Evolutionary conservation across 805 yeast genomes (phyloP).

Genomic region (Yarrowia bubula): DNA sequence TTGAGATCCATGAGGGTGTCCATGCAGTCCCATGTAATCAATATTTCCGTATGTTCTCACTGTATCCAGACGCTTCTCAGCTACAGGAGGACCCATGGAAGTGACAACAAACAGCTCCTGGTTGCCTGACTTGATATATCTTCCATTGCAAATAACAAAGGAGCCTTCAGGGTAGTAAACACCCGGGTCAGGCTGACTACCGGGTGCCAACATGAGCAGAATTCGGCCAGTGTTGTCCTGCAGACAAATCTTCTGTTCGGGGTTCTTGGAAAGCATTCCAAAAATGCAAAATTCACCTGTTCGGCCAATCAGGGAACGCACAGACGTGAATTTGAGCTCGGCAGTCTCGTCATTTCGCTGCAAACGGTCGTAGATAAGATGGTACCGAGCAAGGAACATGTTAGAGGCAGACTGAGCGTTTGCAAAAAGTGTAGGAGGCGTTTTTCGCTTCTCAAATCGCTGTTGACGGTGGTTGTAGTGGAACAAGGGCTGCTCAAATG

Average conservation of each 20-base stretch:
- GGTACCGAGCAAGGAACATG: slow-evolving; percentile 49
- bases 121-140: slow-evolving; percentile 49
- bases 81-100: slow-evolving; percentile 81
- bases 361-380: slow-evolving; percentile 65
- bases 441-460: slow-evolving; percentile 49
- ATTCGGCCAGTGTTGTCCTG: slow-evolving; percentile 81
- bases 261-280: slow-evolving; percentile 66
- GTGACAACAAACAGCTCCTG: slow-evolving; percentile 64
- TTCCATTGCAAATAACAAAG: slow-evolving; percentile 79
- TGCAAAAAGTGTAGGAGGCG: slow-evolving; percentile 32
- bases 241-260: slow-evolving; percentile 66
- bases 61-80: slow-evolving; percentile 68
- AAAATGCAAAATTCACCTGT: slow-evolving; percentile 75
- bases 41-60: slow-evolving; percentile 72
- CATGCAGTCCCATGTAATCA: slow-evolving; percentile 60
- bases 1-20: slow-evolving; percentile 32
- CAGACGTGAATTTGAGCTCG: slow-evolving; percentile 53
- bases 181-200: slow-evolving; percentile 60
- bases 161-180: slow-evolving; percentile 70
- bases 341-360: slow-evolving; percentile 59
- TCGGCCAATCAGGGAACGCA: slow-evolving; percentile 84
- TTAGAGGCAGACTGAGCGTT: slow-evolving; percentile 31
- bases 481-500: slow-evolving; percentile 62
- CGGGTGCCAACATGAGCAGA: slow-evolving; percentile 55
- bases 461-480: slow-evolving; percentile 59